Evolutionary conservation across 2,329 filamentous ascomycete species (phyloP).

Genomic region (Pyrenophora seminiperda): DNA sequence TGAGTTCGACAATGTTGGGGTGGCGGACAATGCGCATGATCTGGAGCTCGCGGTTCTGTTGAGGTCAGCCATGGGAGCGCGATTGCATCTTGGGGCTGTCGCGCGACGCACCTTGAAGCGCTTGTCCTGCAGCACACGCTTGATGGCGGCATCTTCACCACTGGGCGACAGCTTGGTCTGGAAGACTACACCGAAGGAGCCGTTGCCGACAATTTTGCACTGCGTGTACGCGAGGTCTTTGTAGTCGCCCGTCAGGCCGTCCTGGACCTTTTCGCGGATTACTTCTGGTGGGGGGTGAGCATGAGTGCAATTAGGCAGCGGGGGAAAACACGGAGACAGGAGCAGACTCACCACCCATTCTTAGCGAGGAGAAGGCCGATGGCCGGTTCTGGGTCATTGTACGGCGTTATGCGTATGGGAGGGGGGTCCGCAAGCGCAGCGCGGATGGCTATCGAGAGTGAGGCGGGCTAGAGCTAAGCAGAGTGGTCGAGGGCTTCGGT

Average conservation of each 20-base stretch:
- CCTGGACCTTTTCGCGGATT: conserved; percentile 97
- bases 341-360: conserved; percentile 90
- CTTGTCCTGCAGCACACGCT: conserved; percentile 98
- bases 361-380: conserved; percentile 83
- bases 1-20: conserved; percentile 97
- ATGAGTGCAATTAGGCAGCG: conserved; percentile 14
- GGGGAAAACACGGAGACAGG: neutral
- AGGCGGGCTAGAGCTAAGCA: conserved; percentile 53
- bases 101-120: conserved; percentile 83
- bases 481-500: conserved; percentile 50
- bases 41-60: conserved; percentile 94
- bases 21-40: conserved; percentile 99
- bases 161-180: conserved; percentile 98
- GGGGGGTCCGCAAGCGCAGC: conserved; percentile 35
- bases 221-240: conserved; percentile 98
- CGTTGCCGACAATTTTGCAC: conserved; percentile 99
- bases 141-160: conserved; percentile 98
- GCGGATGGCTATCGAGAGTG: conserved; percentile 50
- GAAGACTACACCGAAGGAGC: conserved; percentile 97
- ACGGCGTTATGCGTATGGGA: conserved; percentile 32
- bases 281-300: conserved; percentile 70
- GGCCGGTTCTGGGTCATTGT: conserved; percentile 90
- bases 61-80: conserved; percentile 30
- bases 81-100: conserved; percentile 14
- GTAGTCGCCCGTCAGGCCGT: conserved; percentile 95